Evolutionary conservation across 305 asterid species (phyloP).

Genomic region (Fraxinus velutina): DNA sequence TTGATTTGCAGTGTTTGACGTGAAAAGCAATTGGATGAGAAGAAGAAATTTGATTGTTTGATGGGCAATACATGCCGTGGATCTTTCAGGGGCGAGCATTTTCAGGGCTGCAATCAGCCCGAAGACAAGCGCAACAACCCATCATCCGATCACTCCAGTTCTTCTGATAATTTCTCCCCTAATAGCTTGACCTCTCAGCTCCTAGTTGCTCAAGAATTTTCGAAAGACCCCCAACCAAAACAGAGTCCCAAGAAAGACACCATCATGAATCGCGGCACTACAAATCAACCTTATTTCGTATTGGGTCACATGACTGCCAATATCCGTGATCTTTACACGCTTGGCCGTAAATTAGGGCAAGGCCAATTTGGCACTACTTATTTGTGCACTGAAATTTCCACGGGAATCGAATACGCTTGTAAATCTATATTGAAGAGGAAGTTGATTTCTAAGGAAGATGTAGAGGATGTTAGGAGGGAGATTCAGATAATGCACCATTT

Average conservation of each 20-base stretch:
- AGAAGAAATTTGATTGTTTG: constrained; percentile 45
- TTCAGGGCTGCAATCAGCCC: constrained; percentile 53
- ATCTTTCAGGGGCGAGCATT: constrained; percentile 59
- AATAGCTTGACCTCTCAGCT: constrained; percentile 37
- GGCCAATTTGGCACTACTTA: constrained; percentile 87
- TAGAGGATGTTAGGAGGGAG: constrained; percentile 90
- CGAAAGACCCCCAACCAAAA: constrained; percentile 34
- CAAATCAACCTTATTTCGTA: constrained; percentile 57
- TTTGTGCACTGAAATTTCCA: constrained; percentile 56
- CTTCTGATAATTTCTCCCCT: constrained; percentile 42
- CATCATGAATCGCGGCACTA: constrained; percentile 54
- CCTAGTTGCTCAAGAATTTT: constrained; percentile 35
- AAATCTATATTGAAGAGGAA: constrained; percentile 87
- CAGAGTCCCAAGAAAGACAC: constrained; percentile 46
- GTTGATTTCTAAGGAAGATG: constrained; percentile 73
- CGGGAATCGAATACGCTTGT: constrained; percentile 69
- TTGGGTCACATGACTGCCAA: constrained; percentile 75
- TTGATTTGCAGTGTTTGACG: constrained; percentile 17
- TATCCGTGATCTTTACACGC: constrained; percentile 64
- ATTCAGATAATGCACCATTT: constrained; percentile 93
- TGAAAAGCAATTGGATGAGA: constrained; percentile 23
- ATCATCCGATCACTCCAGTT: constrained; percentile 37
- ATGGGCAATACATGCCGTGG: constrained; percentile 99
- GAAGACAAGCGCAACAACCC: constrained; percentile 41
- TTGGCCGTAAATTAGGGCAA: constrained; percentile 81